Evolutionary conservation across 495 filamentous ascomycete genomes (phyloP).

Genomic region (Penicillium argentinense): DNA sequence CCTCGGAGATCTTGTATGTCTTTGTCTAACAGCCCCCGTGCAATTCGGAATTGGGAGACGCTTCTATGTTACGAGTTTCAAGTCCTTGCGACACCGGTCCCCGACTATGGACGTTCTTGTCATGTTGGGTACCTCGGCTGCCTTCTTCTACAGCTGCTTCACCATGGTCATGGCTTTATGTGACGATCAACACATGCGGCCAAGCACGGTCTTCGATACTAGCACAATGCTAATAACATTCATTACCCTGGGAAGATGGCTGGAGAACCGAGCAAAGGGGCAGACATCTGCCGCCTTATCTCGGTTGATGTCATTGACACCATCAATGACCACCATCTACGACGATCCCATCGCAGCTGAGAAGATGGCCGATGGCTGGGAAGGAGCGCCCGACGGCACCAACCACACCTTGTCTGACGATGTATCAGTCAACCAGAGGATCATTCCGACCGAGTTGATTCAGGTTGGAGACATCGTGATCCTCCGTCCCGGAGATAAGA

Average conservation of each 20-base stretch:
- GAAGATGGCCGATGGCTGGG: slow-evolving; percentile 81
- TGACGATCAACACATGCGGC: slow-evolving; percentile 66
- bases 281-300: slow-evolving; percentile 95
- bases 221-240: slow-evolving; percentile 99
- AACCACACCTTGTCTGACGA: slow-evolving; percentile 49
- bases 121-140: slow-evolving; percentile 90
- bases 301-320: slow-evolving; percentile 91
- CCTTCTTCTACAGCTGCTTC: slow-evolving; percentile 93
- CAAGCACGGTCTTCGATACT: slow-evolving; percentile 91
- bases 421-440: slow-evolving; percentile 67
- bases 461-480: slow-evolving; percentile 93
- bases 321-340: slow-evolving; percentile 97
- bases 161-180: slow-evolving; percentile 83
- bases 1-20: slow-evolving; percentile 81
- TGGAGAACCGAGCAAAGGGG: slow-evolving; percentile 95
- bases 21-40: slow-evolving; percentile 82
- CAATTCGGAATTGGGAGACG: slow-evolving; percentile 95
- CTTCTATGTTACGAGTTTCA: slow-evolving; percentile 90
- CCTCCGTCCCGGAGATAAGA: slow-evolving; percentile 91
- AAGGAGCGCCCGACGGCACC: slow-evolving; percentile 29
- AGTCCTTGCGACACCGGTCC: slow-evolving; percentile 81
- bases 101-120: slow-evolving; percentile 99
- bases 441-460: slow-evolving; percentile 91
- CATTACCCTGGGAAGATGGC: slow-evolving; percentile 84
- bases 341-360: slow-evolving; percentile 93